A percentile compares a stretch with the other conserved stretches of the same genome.
Conservation (phyloP, 1,284 basidiomycete genomes). For the Heterobasidion occidentale region DNA sequence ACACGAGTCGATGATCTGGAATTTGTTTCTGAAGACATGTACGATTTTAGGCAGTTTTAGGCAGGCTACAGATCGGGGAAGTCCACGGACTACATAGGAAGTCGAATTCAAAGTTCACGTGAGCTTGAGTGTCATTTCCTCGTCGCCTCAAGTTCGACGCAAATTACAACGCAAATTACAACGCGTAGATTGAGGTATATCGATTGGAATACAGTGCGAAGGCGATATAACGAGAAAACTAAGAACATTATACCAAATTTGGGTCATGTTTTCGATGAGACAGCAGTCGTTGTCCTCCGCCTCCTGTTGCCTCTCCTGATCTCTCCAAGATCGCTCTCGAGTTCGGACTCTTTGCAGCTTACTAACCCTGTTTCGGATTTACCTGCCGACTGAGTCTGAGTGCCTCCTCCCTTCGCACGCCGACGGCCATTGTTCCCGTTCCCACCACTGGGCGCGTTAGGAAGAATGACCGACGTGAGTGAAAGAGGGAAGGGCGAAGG, state of each 20-base stretch:
- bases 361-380: slow-evolving; percentile 49
- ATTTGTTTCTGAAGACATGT: not conserved
- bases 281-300: slow-evolving; percentile 38
- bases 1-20: slow-evolving; percentile 16
- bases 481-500: slow-evolving; percentile 76
- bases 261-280: too few relatives aligned
- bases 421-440: slow-evolving; percentile 38
- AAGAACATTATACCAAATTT: too few relatives aligned
- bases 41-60: not conserved
- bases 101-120: too few relatives aligned
- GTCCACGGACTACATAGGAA: too few relatives aligned
- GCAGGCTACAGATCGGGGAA: not conserved
- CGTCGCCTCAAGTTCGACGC: not conserved
- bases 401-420: slow-evolving; percentile 49
- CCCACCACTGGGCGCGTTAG: slow-evolving; percentile 22
- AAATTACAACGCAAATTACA: too few relatives aligned
- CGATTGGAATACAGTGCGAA: not conserved
- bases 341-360: slow-evolving; percentile 53
- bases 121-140: not conserved
- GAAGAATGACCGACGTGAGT: slow-evolving; percentile 40
- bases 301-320: slow-evolving; percentile 68
- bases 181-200: not conserved
- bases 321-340: slow-evolving; percentile 67
- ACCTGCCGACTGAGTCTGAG: slow-evolving; percentile 38
- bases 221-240: too few relatives aligned